Evolutionary conservation across 345 rosid genomes (phyloP), one percentile per base, ranked within the genome.

Genomic region (Ricinus communis): DNA sequence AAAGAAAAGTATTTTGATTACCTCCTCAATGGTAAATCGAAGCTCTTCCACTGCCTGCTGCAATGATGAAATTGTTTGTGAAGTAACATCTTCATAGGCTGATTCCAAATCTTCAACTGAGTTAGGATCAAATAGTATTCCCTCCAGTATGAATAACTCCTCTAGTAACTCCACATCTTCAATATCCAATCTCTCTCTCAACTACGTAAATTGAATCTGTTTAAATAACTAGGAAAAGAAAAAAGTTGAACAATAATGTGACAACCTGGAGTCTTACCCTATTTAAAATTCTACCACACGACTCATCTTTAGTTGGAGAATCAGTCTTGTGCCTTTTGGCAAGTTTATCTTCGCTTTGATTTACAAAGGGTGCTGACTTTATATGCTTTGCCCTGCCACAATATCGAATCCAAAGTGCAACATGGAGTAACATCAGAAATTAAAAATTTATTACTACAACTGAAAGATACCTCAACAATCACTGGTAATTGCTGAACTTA

Each of bases 321-420:
- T 62, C 45, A 65, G 67, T 79, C 70, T 18, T 81, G 16, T 71
- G 81, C 64, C 74, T 79, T 74, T 75, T 85, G 51, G 62, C 65
- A 74, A 63, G 71, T 76, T 66, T 89, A 18, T 83, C 85, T 81
- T 84, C 86, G 25, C 46, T 69, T 41, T 67, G 24, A 38, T 66
- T 79, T 70, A 80, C 74, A 54, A 76, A 66, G 57, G 89, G 86
- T 66, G 89, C 80, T 71, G 91, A 68, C 82, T 90, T 91, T 75
- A 93, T 81, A 77, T 93, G 97, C 85, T 87, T 88, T 74, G 97
- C 97, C 88, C 97, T 93, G 82, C 53, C 55, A 72, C 11, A 71
- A 24, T 25, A 31, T 45, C 63, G 64, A 64, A 45, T 30, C 22
- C 38, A 66, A 45, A 36, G 57, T 10, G 58, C 24, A 60, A 50